Evolutionary conservation across 2,329 filamentous ascomycete species (phyloP).

Genomic region (Claviceps sp.): DNA sequence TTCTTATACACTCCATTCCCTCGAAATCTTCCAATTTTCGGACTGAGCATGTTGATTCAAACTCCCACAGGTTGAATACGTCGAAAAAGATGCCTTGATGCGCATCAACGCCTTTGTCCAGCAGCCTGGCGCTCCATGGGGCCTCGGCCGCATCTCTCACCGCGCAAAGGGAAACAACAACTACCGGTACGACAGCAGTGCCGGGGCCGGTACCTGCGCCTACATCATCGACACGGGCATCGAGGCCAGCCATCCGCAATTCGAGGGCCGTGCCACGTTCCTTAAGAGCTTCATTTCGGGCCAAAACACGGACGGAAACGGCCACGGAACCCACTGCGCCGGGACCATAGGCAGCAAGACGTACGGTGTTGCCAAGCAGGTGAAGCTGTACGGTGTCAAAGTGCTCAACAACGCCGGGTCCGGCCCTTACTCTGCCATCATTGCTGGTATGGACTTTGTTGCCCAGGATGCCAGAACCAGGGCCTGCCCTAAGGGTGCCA

Average conservation of each 20-base stretch:
- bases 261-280: constrained; percentile 21
- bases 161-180: constrained; percentile 13
- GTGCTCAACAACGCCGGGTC: constrained; percentile 25
- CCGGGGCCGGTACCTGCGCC: constrained; percentile 26
- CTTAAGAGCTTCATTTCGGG: constrained; percentile 16
- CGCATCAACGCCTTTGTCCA: constrained; percentile 7
- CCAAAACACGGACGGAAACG: constrained; percentile 18
- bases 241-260: constrained; percentile 21
- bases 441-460: constrained; percentile 33
- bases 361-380: constrained; percentile 29
- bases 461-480: constrained; percentile 13
- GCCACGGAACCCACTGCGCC: constrained; percentile 28
- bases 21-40: too few species aligned
- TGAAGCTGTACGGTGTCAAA: constrained; percentile 30
- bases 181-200: constrained; percentile 27
- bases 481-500: constrained; percentile 29
- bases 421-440: constrained; percentile 25
- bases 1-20: too few species aligned
- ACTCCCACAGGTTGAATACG: constrained; percentile 17
- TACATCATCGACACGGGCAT: constrained; percentile 36
- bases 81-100: constrained; percentile 24
- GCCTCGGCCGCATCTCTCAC: constrained; percentile 22
- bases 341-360: constrained; percentile 20
- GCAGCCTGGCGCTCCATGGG: constrained; percentile 16
- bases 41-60: not conserved